Evolutionary conservation across 495 filamentous ascomycete species (phyloP), one percentile per base, ranked within the genome.

Genomic region (Penicillium malachiteum): DNA sequence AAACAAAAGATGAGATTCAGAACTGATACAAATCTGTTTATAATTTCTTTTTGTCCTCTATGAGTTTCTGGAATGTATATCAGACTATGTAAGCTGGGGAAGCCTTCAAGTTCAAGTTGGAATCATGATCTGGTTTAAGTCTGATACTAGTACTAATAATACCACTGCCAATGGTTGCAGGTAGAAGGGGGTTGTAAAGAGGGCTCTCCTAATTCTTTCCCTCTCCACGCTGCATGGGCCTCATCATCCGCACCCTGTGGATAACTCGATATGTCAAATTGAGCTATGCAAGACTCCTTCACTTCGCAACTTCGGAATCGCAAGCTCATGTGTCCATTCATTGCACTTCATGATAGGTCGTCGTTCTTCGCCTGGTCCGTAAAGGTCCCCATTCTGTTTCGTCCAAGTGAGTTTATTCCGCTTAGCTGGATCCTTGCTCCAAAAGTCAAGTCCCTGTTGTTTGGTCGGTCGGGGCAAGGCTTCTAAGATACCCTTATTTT

Each of bases 401-500:
- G n/a, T 48, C 46, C 30, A 48, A 6, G 10, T 16, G n/a, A 48
- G 5, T 31, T 17, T 33, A 48, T 38, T 38, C 35, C 35, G 13
- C 35, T 26, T 26, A 26, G 35, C 6, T n/a, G 8, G 9, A 38
- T 38, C 35, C 35, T 38, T 38, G 35, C 8, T 9, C 35, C 13
- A 9, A 48, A 48, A 48, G 46, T 48, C 10, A 9, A 48, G 12
- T 33, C 46, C 46, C 46, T 48, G 46, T 31, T 48, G 46, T 4
- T 16, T 48, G 31, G 46, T 17, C 30, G 46, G 46, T 34, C 13
- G 31, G 1, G 9, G 11, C 46, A 48, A 3, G 9, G 21, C 31
- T 5, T 16, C 5, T 5, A 48, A 48, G 46, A 48, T 48, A 48
- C 35, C 13, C 2, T 38, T n/a, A 10, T 2, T 38, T 38, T 9